These are phyloP conservation scores for Pleurotus sapidus DNA, from an alignment of 768 basidiomycete genomes.

Conservation along the genomic window DNA sequence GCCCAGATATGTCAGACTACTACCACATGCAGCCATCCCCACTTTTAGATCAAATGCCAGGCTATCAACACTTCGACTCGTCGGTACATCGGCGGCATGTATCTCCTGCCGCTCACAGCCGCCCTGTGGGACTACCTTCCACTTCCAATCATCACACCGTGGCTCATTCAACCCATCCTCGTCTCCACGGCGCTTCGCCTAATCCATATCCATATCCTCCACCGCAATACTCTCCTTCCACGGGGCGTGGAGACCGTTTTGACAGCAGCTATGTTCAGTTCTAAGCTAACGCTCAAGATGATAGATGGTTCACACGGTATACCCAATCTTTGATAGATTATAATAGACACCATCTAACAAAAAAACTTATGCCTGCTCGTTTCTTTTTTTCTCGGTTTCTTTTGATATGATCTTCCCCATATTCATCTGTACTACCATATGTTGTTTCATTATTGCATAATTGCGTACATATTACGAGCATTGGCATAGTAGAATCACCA, in stretches of 20 bases:
- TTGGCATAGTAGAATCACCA: background rate
- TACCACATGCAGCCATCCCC: background rate
- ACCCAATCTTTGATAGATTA: too few species aligned
- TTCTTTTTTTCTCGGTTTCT: background rate
- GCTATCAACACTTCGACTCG: background rate
- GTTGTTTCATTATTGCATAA: background rate
- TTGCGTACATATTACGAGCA: too few species aligned
- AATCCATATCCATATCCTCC: background rate
- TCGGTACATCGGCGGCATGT: background rate
- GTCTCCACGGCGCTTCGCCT: too few species aligned
- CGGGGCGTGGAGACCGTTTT: slow-evolving; percentile 3
- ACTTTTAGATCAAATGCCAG: background rate
- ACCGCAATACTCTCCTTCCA: background rate
- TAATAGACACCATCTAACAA: too few species aligned
- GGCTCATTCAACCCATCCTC: too few species aligned
- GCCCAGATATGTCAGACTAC: background rate
- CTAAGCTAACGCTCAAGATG: too few species aligned
- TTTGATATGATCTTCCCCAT: background rate
- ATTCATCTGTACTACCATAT: background rate
- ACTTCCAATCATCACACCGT: too few species aligned
- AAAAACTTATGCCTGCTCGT: background rate
- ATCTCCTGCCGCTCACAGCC: background rate
- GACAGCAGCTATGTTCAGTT: background rate
- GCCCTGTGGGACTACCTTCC: background rate
- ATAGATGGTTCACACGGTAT: too few species aligned